Conservation (phyloP, 805 yeast genomes). For the Kuraishia molischiana region DNA sequence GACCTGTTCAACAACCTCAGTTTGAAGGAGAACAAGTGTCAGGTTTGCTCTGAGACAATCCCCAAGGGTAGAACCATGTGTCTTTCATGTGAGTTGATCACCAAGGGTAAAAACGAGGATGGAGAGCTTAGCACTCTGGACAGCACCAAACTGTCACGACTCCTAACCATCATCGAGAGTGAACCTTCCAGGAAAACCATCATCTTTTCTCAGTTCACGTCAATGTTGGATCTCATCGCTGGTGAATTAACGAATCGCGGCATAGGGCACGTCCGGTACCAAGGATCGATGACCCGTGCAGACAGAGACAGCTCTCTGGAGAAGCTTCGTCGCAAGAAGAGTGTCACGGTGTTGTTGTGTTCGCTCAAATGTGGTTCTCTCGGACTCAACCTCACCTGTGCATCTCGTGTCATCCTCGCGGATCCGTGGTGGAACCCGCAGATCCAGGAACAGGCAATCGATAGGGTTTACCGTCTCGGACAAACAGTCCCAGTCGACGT, state of each 20-base stretch:
- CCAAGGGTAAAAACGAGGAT: conserved; percentile 7
- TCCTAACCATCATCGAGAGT: conserved; percentile 21
- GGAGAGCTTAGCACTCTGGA: conserved; percentile 3
- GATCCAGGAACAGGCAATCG: conserved; percentile 41
- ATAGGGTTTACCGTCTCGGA: conserved; percentile 39
- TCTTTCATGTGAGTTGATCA: conserved; percentile 6
- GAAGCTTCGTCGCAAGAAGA: conserved; percentile 17
- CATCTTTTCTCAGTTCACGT: conserved; percentile 32
- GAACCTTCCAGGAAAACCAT: conserved; percentile 30
- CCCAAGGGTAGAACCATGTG: conserved; percentile 8
- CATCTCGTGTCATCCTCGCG: conserved; percentile 28
- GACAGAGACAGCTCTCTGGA: conserved; percentile 20
- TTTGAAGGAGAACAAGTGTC: conserved; percentile 14
- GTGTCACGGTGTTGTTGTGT: conserved; percentile 24
- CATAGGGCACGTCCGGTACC: conserved; percentile 21
- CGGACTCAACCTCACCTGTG: conserved; percentile 32
- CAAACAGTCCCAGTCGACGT: conserved; percentile 29
- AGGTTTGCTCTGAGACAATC: conserved; percentile 10
- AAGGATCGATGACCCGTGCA: conserved; percentile 22
- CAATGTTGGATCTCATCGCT: conserved; percentile 21
- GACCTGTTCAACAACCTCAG: conserved; percentile 12
- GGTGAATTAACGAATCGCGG: conserved; percentile 19
- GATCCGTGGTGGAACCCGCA: conserved; percentile 48
- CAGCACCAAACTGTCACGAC: conserved; percentile 24
- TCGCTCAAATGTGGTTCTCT: conserved; percentile 34